Evolutionary conservation across 2,329 filamentous ascomycete genomes (phyloP).

Genomic region (Ustilaginoidea virens): DNA sequence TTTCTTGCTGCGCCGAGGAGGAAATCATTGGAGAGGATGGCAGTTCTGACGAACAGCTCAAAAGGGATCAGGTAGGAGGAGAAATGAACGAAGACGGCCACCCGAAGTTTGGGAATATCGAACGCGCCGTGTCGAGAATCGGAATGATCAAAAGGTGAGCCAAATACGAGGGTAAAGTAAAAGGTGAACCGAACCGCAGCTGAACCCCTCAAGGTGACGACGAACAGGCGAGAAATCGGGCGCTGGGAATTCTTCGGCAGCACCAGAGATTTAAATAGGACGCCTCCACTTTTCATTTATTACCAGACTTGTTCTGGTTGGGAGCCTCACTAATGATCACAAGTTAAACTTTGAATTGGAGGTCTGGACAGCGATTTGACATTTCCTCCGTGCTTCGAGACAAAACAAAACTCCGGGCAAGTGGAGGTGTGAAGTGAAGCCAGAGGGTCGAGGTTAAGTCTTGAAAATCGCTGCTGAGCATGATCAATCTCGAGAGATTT

Average conservation of each 20-base stretch:
- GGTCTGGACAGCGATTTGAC: too few relatives aligned
- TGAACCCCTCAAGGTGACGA: conserved; percentile 9
- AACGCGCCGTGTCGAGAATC: not conserved
- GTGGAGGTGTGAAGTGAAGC: too few relatives aligned
- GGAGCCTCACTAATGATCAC: too few relatives aligned
- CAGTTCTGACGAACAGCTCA: conserved; percentile 6
- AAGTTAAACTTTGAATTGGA: too few relatives aligned
- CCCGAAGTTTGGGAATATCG: not conserved
- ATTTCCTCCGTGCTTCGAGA: too few relatives aligned
- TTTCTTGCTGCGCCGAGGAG: conserved; percentile 17
- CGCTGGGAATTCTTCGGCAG: conserved; percentile 9
- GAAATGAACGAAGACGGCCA: not conserved
- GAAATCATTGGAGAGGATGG: conserved; percentile 20
- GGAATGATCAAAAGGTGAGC: conserved; percentile 4
- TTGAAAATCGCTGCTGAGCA: too few relatives aligned
- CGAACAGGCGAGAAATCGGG: not conserved
- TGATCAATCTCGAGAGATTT: too few relatives aligned
- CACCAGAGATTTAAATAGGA: too few relatives aligned
- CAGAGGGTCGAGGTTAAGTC: too few relatives aligned
- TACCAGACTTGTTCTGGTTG: too few relatives aligned
- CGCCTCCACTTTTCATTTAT: too few relatives aligned
- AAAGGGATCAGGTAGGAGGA: conserved; percentile 1
- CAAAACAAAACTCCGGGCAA: too few relatives aligned
- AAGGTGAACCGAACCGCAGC: conserved; percentile 6
- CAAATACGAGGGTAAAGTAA: conserved; percentile 1